Percentiles rank a stretch among this genome's conserved stretches.
Conservation (phyloP, 805 yeast genomes). For the Myxozyma udenii region DNA sequence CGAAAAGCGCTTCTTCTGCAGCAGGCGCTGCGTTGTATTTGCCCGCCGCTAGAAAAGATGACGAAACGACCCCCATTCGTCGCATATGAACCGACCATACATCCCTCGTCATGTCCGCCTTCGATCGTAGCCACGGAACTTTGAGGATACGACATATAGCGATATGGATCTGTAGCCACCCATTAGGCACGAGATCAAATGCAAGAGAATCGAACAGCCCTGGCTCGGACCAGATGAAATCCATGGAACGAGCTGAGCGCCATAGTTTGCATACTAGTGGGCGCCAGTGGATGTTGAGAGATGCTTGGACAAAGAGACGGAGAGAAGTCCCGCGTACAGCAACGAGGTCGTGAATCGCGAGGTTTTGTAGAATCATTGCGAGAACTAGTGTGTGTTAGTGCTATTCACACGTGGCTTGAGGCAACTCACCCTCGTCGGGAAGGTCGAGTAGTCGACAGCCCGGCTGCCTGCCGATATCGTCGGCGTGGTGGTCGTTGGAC, state of each 20-base stretch:
- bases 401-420: no score
- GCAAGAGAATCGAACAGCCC: not conserved
- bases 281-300: not conserved
- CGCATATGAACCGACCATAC: conserved; percentile 1
- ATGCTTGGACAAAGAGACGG: not conserved
- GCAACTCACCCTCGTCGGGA: no score
- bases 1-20: no score
- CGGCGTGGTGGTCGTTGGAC: no score
- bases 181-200: conserved; percentile 2
- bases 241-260: not conserved
- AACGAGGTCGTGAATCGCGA: not conserved
- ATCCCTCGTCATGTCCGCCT: not conserved
- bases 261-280: not conserved
- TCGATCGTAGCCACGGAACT: conserved; percentile 5
- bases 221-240: not conserved
- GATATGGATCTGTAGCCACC: conserved; percentile 10
- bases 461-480: no score
- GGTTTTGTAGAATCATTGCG: not conserved
- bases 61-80: not conserved
- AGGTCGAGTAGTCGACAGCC: no score
- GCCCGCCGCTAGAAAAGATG: not conserved
- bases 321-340: not conserved
- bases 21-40: no score
- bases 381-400: no score
- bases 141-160: conserved; percentile 8